Conservation (phyloP, 2,329 filamentous ascomycete genomes). For the Cladophialophora exuberans region DNA sequence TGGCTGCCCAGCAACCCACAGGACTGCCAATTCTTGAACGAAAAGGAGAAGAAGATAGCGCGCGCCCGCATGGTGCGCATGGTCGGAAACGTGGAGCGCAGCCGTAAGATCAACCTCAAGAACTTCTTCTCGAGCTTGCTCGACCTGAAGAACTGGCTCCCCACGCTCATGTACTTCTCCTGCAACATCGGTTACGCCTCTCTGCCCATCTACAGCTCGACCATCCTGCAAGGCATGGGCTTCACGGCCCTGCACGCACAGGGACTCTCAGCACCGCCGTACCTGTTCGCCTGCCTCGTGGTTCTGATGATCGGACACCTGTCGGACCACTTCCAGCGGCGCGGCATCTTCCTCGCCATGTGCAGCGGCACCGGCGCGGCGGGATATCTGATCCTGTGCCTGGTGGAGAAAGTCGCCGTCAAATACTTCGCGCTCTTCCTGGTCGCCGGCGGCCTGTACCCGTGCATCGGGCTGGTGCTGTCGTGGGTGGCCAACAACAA, state of each 20-base stretch:
- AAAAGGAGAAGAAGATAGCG: conserved; percentile 70
- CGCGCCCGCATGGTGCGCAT: conserved; percentile 38
- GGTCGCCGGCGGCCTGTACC: conserved; percentile 66
- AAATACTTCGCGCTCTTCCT: conserved; percentile 59
- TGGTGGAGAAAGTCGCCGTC: conserved; percentile 53
- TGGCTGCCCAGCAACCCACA: conserved; percentile 76
- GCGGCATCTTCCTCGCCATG: conserved; percentile 62
- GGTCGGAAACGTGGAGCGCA: conserved; percentile 23
- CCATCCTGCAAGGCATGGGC: conserved; percentile 35
- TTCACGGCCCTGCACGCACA: conserved; percentile 53
- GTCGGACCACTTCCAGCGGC: conserved; percentile 68
- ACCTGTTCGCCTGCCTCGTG: conserved; percentile 72
- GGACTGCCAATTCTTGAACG: conserved; percentile 65
- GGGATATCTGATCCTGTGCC: conserved; percentile 68
- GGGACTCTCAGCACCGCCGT: conserved; percentile 78
- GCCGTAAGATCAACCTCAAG: conserved; percentile 13
- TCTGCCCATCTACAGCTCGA: conserved; percentile 66
- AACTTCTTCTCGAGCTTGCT: conserved; percentile 41
- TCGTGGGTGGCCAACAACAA: conserved; percentile 63
- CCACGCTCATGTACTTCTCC: conserved; percentile 59
- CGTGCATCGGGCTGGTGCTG: conserved; percentile 70
- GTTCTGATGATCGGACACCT: conserved; percentile 71
- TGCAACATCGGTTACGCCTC: conserved; percentile 68
- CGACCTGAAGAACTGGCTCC: conserved; percentile 54
- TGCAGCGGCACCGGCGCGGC: conserved; percentile 61